A percentile compares a stretch with the other conserved stretches of the same genome.
phyloP scores from a whole-genome alignment of 163 green algal species.

The Botryococcus braunii region DNA sequence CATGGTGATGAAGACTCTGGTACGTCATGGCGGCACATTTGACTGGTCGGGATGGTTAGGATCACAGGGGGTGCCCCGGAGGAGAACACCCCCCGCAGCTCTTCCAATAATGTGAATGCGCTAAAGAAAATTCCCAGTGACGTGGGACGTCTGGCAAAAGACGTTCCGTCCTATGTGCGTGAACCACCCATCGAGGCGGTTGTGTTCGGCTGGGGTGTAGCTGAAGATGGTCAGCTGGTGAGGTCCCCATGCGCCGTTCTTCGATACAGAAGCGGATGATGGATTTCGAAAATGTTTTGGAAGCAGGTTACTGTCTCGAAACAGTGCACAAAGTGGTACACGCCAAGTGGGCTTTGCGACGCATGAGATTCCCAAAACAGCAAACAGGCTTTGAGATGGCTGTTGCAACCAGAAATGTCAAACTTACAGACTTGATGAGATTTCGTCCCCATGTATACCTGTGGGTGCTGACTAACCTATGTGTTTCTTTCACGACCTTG shows the following conservation, averaged over 20 bases:
- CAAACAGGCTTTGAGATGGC: not conserved
- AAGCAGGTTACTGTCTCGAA: not conserved
- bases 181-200: constrained; percentile 74
- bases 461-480: too few species aligned
- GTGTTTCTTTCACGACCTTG: too few species aligned
- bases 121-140: too few species aligned
- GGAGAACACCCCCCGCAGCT: not conserved
- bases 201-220: constrained; percentile 77
- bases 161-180: constrained; percentile 37
- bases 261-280: not conserved
- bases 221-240: constrained; percentile 78
- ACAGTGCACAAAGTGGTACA: not conserved
- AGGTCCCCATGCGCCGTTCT: not conserved
- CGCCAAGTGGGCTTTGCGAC: not conserved
- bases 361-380: not conserved
- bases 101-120: too few species aligned
- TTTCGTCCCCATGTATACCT: too few species aligned
- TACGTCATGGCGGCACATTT: too few species aligned
- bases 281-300: not conserved
- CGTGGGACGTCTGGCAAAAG: constrained; percentile 24
- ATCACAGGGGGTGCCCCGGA: too few species aligned
- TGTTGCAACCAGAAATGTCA: not conserved
- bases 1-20: too few species aligned
- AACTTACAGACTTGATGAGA: not conserved
- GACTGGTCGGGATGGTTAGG: too few species aligned